Evolutionary conservation across 2,329 filamentous ascomycete species (phyloP), one percentile per base, ranked within the genome.

Genomic region (Dactylellina parvicollis): DNA sequence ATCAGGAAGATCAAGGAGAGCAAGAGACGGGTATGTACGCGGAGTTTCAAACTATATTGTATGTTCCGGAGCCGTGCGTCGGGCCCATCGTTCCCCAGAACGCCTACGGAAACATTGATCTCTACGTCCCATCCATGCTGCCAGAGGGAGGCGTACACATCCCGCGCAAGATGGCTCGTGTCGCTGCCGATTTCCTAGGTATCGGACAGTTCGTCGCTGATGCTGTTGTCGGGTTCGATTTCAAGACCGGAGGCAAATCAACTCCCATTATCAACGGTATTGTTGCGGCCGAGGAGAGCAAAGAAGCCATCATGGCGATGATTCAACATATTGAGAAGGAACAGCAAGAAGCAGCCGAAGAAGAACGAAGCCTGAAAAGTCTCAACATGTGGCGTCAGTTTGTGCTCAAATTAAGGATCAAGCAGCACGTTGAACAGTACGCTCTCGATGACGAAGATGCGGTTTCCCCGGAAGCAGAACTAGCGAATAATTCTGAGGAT

Each of bases 141-240:
- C 50, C 59, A 3, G 44, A 46, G 14, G 40, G 54, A 22, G 59
- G 28, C 7, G 59, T 65, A 40, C 50, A 67, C 28, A 64, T 67
- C 8, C 55, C 42, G 24, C 71, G 76, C 34, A 77, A 76, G 12
- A 82, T 89, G 55, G 89, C 91, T 0, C 83, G 86, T 1, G 86
- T 86, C 55, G 94, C 94, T 1, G 92, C 92, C 0, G 87, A 86
- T 65, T 82, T 93, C 1, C 80, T 97, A 0, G 89, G 89, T 0
- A 85, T 98, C 16, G 69, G 60, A 14, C 92, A 98, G 81, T 96
- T 90, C 79, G 55, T 73, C 18, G 92, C 92, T 1, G 92, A 94
- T 30, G 95, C 95, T 0, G 87, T 99, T 59, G 95, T 90, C 0
- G 94, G 94, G 0, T 99, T 98, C 78, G 85, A 89, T 36, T 99